Percentiles rank a stretch among this genome's conserved stretches.
Evolutionary conservation across 495 filamentous ascomycete species (phyloP).

Genomic region (Pseudomonodictys pantanalensis): DNA sequence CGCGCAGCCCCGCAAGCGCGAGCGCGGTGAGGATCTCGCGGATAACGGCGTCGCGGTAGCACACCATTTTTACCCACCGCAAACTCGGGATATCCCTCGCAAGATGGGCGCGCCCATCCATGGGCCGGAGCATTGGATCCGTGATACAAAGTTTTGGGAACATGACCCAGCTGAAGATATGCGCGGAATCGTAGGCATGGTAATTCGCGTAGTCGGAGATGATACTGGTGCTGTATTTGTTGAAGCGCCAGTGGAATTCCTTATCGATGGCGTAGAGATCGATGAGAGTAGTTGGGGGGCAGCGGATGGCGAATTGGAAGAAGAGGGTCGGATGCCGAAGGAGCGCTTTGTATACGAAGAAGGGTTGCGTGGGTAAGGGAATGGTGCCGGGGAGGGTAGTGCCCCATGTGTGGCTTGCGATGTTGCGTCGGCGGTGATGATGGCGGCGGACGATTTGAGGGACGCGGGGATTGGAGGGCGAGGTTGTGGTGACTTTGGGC

Average conservation of each 20-base stretch:
- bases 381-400: neutral
- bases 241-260: conserved; percentile 53
- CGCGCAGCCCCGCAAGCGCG: conserved; percentile 48
- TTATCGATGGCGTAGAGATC: conserved; percentile 57
- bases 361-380: conserved; percentile 18
- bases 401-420: neutral
- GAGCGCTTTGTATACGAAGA: conserved; percentile 54
- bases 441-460: conserved; percentile 4
- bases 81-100: conserved; percentile 47
- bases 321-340: conserved; percentile 49
- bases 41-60: conserved; percentile 47
- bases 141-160: conserved; percentile 52
- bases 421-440: neutral
- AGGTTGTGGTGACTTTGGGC: neutral
- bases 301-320: conserved; percentile 49
- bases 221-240: conserved; percentile 43
- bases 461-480: neutral
- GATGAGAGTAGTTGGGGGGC: conserved; percentile 51
- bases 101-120: conserved; percentile 19
- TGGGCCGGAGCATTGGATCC: conserved; percentile 45
- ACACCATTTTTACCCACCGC: conserved; percentile 54
- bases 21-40: conserved; percentile 57
- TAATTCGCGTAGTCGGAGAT: conserved; percentile 45
- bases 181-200: conserved; percentile 47
- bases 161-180: conserved; percentile 51